phyloP scores from a whole-genome alignment of 2,329 filamentous ascomycete genomes.

The Pseudogymnoascus sp. region DNA sequence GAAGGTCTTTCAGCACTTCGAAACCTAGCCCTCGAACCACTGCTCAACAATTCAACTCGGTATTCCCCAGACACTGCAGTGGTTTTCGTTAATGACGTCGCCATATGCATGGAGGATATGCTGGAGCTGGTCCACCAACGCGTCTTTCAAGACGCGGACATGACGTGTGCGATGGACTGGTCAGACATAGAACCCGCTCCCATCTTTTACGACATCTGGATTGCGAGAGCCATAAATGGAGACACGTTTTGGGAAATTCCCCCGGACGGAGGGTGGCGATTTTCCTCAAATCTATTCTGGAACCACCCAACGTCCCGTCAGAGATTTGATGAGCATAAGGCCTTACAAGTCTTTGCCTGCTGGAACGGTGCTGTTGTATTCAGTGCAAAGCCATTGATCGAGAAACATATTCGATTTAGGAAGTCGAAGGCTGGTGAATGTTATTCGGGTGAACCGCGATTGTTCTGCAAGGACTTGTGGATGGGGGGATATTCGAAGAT shows the following conservation, averaged over 20 bases:
- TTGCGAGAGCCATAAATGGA: constrained; percentile 43
- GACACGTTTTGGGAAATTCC: constrained; percentile 49
- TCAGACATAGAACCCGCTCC: constrained; percentile 35
- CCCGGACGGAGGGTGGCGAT: constrained; percentile 40
- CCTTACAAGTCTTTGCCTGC: constrained; percentile 53
- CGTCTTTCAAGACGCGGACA: constrained; percentile 38
- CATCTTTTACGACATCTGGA: constrained; percentile 51
- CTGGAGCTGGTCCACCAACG: constrained; percentile 47
- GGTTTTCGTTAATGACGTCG: constrained; percentile 47
- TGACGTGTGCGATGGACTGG: constrained; percentile 55
- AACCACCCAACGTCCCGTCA: constrained; percentile 33
- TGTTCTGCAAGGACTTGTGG: constrained; percentile 53
- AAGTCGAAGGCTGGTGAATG: constrained; percentile 38
- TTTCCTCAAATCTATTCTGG: constrained; percentile 44
- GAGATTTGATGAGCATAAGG: constrained; percentile 31
- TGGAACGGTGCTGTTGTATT: constrained; percentile 51
- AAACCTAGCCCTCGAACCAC: constrained; percentile 43
- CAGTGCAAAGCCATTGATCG: constrained; percentile 38
- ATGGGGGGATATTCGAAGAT: constrained; percentile 40
- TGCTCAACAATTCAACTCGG: constrained; percentile 24
- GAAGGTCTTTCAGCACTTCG: constrained; percentile 40
- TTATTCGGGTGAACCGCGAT: constrained; percentile 43
- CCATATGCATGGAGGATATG: constrained; percentile 46
- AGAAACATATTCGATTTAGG: constrained; percentile 38
- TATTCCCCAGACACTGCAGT: constrained; percentile 35